These are phyloP conservation scores for Pseudogymnoascus sp. DNA, from an alignment of 2,329 filamentous ascomycete genomes.

Conservation along the genomic window DNA sequence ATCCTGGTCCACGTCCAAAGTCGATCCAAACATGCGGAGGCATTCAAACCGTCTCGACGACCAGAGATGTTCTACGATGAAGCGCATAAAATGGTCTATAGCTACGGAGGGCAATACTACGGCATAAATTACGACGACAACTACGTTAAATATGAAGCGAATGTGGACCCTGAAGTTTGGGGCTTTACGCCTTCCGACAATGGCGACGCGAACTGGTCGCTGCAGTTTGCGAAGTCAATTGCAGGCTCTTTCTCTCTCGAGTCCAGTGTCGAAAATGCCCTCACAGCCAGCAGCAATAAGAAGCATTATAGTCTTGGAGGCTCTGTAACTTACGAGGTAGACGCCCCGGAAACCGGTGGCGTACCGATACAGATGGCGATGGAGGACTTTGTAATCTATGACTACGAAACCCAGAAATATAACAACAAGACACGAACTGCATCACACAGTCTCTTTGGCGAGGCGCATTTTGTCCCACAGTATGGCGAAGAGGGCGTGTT, in stretches of 20 bases:
- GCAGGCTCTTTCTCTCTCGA: conserved; percentile 9
- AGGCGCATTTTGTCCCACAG: conserved; percentile 12
- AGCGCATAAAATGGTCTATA: conserved; percentile 12
- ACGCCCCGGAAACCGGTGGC: not conserved
- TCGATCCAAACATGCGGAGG: not conserved
- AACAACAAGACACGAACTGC: conserved; percentile 7
- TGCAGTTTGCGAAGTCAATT: conserved; percentile 7
- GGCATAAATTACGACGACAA: conserved; percentile 5
- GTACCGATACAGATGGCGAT: conserved; percentile 3
- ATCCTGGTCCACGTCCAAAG: conserved; percentile 11
- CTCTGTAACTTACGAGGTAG: conserved; percentile 1
- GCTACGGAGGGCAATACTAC: conserved; percentile 5
- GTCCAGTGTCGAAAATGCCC: not conserved
- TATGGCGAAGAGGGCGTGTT: conserved; percentile 15
- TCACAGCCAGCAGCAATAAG: not conserved
- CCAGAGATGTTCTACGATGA: conserved; percentile 14
- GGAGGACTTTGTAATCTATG: conserved; percentile 11
- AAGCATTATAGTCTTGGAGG: conserved; percentile 10
- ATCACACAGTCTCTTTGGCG: conserved; percentile 7
- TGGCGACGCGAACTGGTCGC: conserved; percentile 10
- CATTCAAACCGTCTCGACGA: not conserved
- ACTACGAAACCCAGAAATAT: conserved; percentile 11
- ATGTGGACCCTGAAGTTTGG: conserved; percentile 10
- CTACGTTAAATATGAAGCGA: not conserved
- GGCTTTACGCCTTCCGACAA: conserved; percentile 10